Evolutionary conservation across 805 yeast species (phyloP).

Genomic region (Wickerhamomyces pijperi): DNA sequence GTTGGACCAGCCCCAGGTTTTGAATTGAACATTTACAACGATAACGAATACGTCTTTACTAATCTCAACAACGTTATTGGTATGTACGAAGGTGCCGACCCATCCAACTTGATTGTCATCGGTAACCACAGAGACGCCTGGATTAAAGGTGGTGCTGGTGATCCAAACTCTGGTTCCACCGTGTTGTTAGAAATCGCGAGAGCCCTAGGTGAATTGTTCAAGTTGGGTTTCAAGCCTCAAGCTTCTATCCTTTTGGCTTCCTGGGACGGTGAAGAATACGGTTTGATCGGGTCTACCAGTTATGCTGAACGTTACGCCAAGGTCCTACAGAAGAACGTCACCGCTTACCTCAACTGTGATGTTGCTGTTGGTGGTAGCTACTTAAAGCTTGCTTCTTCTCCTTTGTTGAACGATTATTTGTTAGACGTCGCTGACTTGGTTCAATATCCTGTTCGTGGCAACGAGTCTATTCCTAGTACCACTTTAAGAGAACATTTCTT

Average conservation of each 20-base stretch:
- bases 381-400: constrained; percentile 43
- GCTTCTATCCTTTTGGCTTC: constrained; percentile 58
- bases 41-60: constrained; percentile 49
- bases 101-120: constrained; percentile 45
- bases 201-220: constrained; percentile 38
- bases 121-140: constrained; percentile 80
- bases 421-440: constrained; percentile 32
- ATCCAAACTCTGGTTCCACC: constrained; percentile 70
- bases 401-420: constrained; percentile 40
- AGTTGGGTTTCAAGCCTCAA: constrained; percentile 54
- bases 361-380: constrained; percentile 47
- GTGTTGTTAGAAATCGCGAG: constrained; percentile 53
- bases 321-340: constrained; percentile 35
- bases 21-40: constrained; percentile 42
- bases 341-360: constrained; percentile 64
- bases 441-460: constrained; percentile 27
- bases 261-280: constrained; percentile 84
- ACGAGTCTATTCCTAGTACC: constrained; percentile 2
- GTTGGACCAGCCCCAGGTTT: constrained; percentile 37
- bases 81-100: constrained; percentile 39
- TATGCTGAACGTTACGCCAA: constrained; percentile 55
- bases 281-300: constrained; percentile 64
- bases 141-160: constrained; percentile 72
- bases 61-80: constrained; percentile 59
- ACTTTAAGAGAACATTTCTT: constrained; percentile 19